These are phyloP conservation scores for Colletotrichum liriopes DNA, from an alignment of 2,329 filamentous ascomycete species.

Conservation along the genomic window DNA sequence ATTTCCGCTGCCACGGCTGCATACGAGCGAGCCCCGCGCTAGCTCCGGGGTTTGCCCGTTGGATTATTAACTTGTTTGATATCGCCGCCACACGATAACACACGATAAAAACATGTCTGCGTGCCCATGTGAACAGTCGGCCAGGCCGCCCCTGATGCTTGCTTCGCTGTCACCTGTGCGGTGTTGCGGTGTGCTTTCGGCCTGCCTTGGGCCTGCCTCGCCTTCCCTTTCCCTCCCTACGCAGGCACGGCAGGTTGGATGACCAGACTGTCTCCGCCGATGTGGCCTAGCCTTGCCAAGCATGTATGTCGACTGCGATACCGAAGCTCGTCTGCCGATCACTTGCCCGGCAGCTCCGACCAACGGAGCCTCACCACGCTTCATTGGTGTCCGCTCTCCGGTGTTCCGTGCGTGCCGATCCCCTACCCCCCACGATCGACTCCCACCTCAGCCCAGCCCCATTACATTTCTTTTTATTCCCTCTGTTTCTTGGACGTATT, in stretches of 20 bases:
- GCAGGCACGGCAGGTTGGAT: not conserved
- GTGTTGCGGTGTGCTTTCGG: slow-evolving; percentile 33
- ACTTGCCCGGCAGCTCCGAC: slow-evolving; percentile 36
- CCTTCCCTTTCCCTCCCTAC: not conserved
- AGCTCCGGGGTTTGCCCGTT: not conserved
- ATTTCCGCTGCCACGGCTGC: slow-evolving; percentile 5
- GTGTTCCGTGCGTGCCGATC: slow-evolving; percentile 39
- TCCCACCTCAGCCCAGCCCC: not conserved
- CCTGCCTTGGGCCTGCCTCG: slow-evolving; percentile 1
- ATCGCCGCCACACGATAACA: not conserved
- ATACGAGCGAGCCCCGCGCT: not conserved
- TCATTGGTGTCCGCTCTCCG: slow-evolving; percentile 21
- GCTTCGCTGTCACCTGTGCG: slow-evolving; percentile 22
- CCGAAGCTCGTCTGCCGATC: slow-evolving; percentile 33
- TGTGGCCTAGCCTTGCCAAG: slow-evolving; percentile 40
- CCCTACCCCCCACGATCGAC: slow-evolving; percentile 19
- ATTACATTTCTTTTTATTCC: slow-evolving; percentile 11
- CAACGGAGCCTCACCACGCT: slow-evolving; percentile 36
- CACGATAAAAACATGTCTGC: slow-evolving; percentile 11
- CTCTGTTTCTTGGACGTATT: slow-evolving; percentile 11
- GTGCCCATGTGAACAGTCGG: slow-evolving; percentile 20
- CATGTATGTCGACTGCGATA: slow-evolving; percentile 25
- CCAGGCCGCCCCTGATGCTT: slow-evolving; percentile 21
- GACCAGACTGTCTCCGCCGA: slow-evolving; percentile 11
- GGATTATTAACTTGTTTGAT: not conserved